Percentiles rank a stretch among this genome's conserved stretches.
Conservation (phyloP, 192 early-diverging fungal genomes). For the Coemansia javaensis region DNA sequence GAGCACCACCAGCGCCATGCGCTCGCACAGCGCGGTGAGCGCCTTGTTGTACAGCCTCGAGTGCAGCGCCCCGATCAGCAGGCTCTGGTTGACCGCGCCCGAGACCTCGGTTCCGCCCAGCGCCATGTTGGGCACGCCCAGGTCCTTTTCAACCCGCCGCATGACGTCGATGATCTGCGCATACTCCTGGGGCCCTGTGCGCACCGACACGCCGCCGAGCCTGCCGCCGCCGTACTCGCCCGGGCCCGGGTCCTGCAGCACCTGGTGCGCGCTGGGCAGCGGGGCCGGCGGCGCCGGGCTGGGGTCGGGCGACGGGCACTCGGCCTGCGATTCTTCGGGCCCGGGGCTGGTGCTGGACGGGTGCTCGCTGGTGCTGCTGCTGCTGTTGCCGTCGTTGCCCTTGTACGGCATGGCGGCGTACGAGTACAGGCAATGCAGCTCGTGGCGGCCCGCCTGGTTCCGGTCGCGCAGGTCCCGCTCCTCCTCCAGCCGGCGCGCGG, state of each 20-base stretch:
- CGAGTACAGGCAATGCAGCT: slow-evolving; percentile 14
- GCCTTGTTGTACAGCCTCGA: slow-evolving; percentile 48
- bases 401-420: slow-evolving; percentile 27
- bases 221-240: neutral
- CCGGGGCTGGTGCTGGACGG: neutral
- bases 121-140: slow-evolving; percentile 33
- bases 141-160: slow-evolving; percentile 24
- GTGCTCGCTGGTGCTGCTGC: neutral
- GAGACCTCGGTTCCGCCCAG: slow-evolving; percentile 11
- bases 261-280: neutral
- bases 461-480: slow-evolving; percentile 23
- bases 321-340: slow-evolving; percentile 2
- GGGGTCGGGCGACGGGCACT: too few species aligned
- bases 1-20: slow-evolving; percentile 24
- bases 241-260: too few species aligned
- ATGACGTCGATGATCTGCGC: slow-evolving; percentile 20
- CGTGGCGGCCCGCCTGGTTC: slow-evolving; percentile 16
- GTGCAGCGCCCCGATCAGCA: slow-evolving; percentile 43
- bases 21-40: slow-evolving; percentile 29
- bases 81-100: slow-evolving; percentile 28
- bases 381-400: neutral
- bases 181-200: slow-evolving; percentile 36
- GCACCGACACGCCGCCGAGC: neutral
- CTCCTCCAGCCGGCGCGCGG: slow-evolving; percentile 34
- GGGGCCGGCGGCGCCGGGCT: too few species aligned